Evolutionary conservation across 768 basidiomycete species (phyloP).

Genomic region (Trametes cubensis): DNA sequence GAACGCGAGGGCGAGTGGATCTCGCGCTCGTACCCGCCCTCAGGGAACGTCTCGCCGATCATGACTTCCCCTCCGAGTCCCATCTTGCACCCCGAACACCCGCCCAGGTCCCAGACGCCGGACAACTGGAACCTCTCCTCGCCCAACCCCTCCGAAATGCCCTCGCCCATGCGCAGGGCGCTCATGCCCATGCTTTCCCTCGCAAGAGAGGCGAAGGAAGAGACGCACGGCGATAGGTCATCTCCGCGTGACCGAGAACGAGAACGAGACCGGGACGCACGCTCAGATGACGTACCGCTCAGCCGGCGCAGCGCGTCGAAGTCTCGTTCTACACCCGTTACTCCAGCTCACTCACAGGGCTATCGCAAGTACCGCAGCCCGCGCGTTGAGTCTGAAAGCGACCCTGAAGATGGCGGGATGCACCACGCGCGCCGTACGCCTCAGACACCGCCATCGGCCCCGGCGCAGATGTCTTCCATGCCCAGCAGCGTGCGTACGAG

Average conservation of each 20-base stretch:
- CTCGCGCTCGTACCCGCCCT: slow-evolving; percentile 22
- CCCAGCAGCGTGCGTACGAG: neutral
- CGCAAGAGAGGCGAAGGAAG: slow-evolving; percentile 20
- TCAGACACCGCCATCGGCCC: slow-evolving; percentile 5
- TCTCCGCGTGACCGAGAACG: neutral
- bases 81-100: slow-evolving; percentile 17
- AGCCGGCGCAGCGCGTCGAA: slow-evolving; percentile 20
- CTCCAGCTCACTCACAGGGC: slow-evolving; percentile 8
- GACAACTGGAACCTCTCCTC: slow-evolving; percentile 24
- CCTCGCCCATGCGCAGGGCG: slow-evolving; percentile 20
- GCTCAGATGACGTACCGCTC: slow-evolving; percentile 9
- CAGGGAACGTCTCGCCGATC: slow-evolving; percentile 14
- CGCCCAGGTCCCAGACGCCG: slow-evolving; percentile 15
- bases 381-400: slow-evolving; percentile 23
- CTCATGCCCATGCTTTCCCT: slow-evolving; percentile 21
- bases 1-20: slow-evolving; percentile 16
- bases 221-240: slow-evolving; percentile 1
- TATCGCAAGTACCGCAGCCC: slow-evolving; percentile 22
- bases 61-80: slow-evolving; percentile 19
- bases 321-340: slow-evolving; percentile 14
- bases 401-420: slow-evolving; percentile 7
- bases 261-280: neutral
- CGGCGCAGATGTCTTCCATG: neutral
- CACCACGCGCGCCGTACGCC: slow-evolving; percentile 10
- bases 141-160: slow-evolving; percentile 20